A percentile compares a stretch with the other conserved stretches of the same genome.
Evolutionary conservation across 768 basidiomycete genomes (phyloP).

Genomic region (Kwoniella sp.): DNA sequence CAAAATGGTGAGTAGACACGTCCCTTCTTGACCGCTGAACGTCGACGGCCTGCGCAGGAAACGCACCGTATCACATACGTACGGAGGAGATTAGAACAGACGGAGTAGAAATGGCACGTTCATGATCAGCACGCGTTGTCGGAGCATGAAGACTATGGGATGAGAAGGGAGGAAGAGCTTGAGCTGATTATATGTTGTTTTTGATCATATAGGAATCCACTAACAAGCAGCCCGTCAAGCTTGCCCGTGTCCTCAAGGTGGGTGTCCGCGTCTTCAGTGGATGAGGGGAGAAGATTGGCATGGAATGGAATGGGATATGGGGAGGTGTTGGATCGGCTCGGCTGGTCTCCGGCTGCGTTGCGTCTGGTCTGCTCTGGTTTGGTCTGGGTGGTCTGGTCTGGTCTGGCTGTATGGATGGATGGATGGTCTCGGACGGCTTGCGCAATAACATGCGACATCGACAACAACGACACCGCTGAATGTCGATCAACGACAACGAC

Average conservation of each 20-base stretch:
- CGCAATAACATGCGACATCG: no score
- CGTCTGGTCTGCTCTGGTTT: background rate
- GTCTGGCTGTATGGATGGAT: background rate
- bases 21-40: background rate
- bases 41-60: no score
- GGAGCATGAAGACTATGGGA: background rate
- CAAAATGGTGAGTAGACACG: constrained; percentile 26
- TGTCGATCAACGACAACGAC: no score
- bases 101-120: background rate
- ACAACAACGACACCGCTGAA: background rate
- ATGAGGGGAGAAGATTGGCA: background rate
- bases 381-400: background rate
- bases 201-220: constrained; percentile 44
- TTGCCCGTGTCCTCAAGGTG: constrained; percentile 97
- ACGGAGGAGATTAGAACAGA: no score
- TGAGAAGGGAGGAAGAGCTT: constrained; percentile 1
- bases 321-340: background rate
- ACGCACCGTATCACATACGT: no score
- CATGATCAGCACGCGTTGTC: background rate
- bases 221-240: constrained; percentile 72
- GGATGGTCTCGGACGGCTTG: background rate
- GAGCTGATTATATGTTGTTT: constrained; percentile 16
- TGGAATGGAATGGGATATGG: background rate
- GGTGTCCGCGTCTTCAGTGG: constrained; percentile 8
- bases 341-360: no score